Percentiles rank a stretch among this genome's conserved stretches.
Evolutionary conservation across 768 basidiomycete genomes (phyloP).

Genomic region (Leucocoprinus birnbaumii): DNA sequence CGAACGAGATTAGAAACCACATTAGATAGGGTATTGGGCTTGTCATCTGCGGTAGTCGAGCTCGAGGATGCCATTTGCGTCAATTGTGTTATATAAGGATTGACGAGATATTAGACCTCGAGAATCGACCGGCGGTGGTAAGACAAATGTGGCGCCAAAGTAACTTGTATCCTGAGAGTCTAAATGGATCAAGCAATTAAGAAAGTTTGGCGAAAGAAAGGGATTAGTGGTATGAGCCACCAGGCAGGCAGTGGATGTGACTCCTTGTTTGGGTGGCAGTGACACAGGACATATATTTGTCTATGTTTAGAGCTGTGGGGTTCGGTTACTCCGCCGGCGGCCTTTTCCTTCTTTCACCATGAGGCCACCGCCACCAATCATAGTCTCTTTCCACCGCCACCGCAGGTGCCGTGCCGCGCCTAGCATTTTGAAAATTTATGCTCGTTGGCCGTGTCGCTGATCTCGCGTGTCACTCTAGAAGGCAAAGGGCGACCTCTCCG

Average conservation of each 20-base stretch:
- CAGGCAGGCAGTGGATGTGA: not conserved
- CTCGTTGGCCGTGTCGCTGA: no score
- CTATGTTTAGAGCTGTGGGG: constrained; percentile 4
- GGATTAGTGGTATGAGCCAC: not conserved
- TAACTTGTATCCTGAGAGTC: not conserved
- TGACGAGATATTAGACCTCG: not conserved
- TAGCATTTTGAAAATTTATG: no score
- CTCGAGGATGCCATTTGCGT: constrained; percentile 2
- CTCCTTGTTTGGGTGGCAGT: not conserved
- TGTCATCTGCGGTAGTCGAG: not conserved
- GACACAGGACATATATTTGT: not conserved
- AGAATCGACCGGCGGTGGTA: not conserved
- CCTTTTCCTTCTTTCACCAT: not conserved
- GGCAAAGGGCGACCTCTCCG: no score
- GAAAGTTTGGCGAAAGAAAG: not conserved
- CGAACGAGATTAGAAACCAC: constrained; percentile 81
- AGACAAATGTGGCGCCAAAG: not conserved
- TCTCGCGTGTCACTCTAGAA: no score
- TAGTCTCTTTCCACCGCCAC: no score
- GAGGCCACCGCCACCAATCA: no score
- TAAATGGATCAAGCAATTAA: not conserved
- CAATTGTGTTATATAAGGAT: not conserved
- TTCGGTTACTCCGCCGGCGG: not conserved
- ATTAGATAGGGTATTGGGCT: constrained; percentile 66
- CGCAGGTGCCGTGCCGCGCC: no score